phyloP scores from a whole-genome alignment of 1,284 basidiomycete species.

The Puccinia horiana region DNA sequence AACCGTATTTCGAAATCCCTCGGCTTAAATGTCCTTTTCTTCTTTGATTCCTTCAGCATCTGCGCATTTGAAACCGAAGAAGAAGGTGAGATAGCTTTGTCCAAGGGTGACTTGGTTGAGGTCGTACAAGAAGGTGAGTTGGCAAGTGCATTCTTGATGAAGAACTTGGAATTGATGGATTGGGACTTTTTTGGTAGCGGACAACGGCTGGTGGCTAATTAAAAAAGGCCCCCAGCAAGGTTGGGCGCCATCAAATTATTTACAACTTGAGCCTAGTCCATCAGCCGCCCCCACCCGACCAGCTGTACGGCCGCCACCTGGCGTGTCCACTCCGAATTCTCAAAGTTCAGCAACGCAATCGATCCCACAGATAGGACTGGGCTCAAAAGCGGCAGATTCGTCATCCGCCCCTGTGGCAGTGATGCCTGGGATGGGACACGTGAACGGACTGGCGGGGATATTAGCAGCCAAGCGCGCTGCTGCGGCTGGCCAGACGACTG shows the following conservation, averaged over 20 bases:
- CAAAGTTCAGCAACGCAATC: slow-evolving; percentile 57
- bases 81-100: slow-evolving; percentile 83
- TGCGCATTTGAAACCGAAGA: slow-evolving; percentile 81
- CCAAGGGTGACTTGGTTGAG: slow-evolving; percentile 89
- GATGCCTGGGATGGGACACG: slow-evolving; percentile 59
- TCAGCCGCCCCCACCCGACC: slow-evolving; percentile 60
- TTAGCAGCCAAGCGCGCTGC: slow-evolving; percentile 60
- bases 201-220: slow-evolving; percentile 83
- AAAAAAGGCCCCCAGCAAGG: slow-evolving; percentile 81
- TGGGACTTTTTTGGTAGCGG: slow-evolving; percentile 34
- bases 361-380: slow-evolving; percentile 51
- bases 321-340: slow-evolving; percentile 57
- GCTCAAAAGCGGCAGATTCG: slow-evolving; percentile 54
- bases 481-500: slow-evolving; percentile 51
- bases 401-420: slow-evolving; percentile 59
- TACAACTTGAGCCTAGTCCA: slow-evolving; percentile 63
- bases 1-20: slow-evolving; percentile 21
- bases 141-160: neutral
- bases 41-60: slow-evolving; percentile 59
- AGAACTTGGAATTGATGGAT: slow-evolving; percentile 41
- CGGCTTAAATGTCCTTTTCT: slow-evolving; percentile 49
- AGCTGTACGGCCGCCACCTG: slow-evolving; percentile 56
- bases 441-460: slow-evolving; percentile 60
- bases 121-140: slow-evolving; percentile 77
- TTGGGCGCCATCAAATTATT: slow-evolving; percentile 93